Conservation (phyloP, 2,329 filamentous ascomycete species). For the Colletotrichum musae region DNA sequence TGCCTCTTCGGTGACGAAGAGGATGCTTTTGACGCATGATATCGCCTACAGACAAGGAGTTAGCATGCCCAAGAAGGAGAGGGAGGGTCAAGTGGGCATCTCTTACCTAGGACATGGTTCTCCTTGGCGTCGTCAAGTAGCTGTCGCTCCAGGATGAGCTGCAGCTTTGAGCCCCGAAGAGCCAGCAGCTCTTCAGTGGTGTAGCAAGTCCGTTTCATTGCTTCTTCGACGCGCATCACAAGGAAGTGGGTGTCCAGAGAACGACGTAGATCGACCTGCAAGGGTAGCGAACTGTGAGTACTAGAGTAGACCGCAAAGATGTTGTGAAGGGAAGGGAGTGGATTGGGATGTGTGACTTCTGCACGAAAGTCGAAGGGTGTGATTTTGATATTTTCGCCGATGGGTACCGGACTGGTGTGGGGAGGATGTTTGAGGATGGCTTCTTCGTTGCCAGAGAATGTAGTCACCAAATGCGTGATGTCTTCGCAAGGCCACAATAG, state of each 20-base stretch:
- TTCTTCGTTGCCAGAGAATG: too few relatives aligned
- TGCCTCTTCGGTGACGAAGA: constrained; percentile 18
- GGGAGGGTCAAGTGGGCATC: background rate
- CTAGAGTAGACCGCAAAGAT: too few relatives aligned
- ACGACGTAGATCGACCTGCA: background rate
- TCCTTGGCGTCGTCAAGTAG: constrained; percentile 28
- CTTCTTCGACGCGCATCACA: background rate
- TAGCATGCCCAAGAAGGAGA: background rate
- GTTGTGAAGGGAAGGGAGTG: too few relatives aligned
- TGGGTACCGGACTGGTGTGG: too few relatives aligned
- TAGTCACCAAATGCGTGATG: background rate
- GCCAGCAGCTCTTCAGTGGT: constrained; percentile 32
- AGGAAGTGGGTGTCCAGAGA: background rate
- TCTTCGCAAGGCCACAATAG: background rate
- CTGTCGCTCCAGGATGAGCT: constrained; percentile 21
- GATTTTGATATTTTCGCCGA: too few relatives aligned
- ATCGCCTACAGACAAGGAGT: constrained; percentile 24
- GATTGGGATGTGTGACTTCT: too few relatives aligned
- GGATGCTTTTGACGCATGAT: constrained; percentile 31
- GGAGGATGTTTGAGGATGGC: too few relatives aligned
- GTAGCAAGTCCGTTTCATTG: constrained; percentile 36
- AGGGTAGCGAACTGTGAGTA: too few relatives aligned
- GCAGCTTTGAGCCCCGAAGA: constrained; percentile 25
- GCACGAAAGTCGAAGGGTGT: too few relatives aligned
- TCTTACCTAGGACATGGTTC: constrained; percentile 19